These are phyloP conservation scores for Leccinellum rugosiceps DNA, from an alignment of 768 basidiomycete genomes.

Conservation along the genomic window DNA sequence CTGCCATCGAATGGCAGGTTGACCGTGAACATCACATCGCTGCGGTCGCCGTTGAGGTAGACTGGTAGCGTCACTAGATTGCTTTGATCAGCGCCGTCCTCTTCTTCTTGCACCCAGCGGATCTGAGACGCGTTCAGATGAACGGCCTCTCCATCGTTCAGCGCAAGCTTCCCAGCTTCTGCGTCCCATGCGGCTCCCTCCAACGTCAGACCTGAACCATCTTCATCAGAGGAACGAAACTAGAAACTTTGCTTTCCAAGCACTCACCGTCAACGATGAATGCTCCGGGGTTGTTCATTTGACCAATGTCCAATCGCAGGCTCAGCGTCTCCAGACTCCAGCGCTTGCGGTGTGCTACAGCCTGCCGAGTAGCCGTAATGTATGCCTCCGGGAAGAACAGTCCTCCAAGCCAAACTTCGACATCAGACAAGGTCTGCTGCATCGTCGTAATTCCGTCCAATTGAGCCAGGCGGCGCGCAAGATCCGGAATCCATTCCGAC, in stretches of 20 bases:
- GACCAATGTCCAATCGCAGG: conserved; percentile 77
- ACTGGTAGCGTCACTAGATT: conserved; percentile 79
- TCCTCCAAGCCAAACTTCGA: conserved; percentile 90
- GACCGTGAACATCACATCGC: conserved; percentile 88
- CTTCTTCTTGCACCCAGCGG: conserved; percentile 74
- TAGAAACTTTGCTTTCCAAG: background rate
- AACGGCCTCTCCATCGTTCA: conserved; percentile 84
- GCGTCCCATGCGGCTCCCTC: conserved; percentile 79
- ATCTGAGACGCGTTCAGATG: conserved; percentile 79
- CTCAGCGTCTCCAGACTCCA: conserved; percentile 91
- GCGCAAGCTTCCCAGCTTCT: conserved; percentile 55
- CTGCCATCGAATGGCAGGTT: conserved; percentile 73
- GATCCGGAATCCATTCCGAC: conserved; percentile 81
- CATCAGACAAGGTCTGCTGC: conserved; percentile 57
- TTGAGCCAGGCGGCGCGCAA: conserved; percentile 78
- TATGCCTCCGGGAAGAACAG: conserved; percentile 97
- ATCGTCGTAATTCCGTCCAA: conserved; percentile 60
- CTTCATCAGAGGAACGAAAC: conserved; percentile 4
- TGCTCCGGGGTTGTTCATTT: conserved; percentile 69
- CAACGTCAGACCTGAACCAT: conserved; percentile 66
- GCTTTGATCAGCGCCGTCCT: conserved; percentile 26
- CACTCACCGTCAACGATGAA: conserved; percentile 86
- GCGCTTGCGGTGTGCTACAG: conserved; percentile 88
- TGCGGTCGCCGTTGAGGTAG: conserved; percentile 87
- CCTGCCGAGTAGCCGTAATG: conserved; percentile 91